phyloP scores from a whole-genome alignment of 2,329 filamentous ascomycete species.

The Penicillium sp. region DNA sequence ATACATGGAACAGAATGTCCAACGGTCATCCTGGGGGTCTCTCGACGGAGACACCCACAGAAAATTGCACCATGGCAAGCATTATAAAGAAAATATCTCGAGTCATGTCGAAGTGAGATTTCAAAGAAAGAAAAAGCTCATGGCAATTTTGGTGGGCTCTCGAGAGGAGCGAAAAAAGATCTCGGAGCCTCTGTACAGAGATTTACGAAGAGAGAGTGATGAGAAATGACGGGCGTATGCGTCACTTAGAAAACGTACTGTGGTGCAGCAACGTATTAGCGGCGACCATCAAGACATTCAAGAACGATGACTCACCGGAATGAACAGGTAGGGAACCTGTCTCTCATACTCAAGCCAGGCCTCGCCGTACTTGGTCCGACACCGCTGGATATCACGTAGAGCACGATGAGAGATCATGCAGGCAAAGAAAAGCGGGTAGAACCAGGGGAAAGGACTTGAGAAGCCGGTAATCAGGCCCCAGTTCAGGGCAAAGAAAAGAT shows the following conservation, averaged over 20 bases:
- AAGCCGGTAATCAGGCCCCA: slow-evolving; percentile 85
- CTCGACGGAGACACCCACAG: neutral
- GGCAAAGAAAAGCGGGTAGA: slow-evolving; percentile 79
- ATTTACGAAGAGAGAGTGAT: slow-evolving; percentile 1
- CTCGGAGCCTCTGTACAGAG: slow-evolving; percentile 17
- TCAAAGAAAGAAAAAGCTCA: neutral
- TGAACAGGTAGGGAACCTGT: slow-evolving; percentile 78
- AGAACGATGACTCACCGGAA: slow-evolving; percentile 57
- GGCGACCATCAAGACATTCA: neutral
- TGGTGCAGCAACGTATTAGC: slow-evolving; percentile 5
- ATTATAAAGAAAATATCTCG: slow-evolving; percentile 19
- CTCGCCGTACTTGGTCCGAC: slow-evolving; percentile 74
- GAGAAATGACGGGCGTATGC: neutral
- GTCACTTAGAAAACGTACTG: slow-evolving; percentile 35
- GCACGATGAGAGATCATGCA: slow-evolving; percentile 79
- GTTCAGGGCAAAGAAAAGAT: slow-evolving; percentile 70
- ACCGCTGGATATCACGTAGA: slow-evolving; percentile 70
- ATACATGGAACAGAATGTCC: slow-evolving; percentile 24
- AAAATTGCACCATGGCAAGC: slow-evolving; percentile 9
- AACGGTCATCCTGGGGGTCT: slow-evolving; percentile 3
- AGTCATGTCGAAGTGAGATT: slow-evolving; percentile 9
- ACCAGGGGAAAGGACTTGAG: slow-evolving; percentile 80
- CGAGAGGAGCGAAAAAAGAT: slow-evolving; percentile 3
- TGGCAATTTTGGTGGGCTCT: slow-evolving; percentile 11
- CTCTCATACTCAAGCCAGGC: slow-evolving; percentile 78